phyloP scores from a whole-genome alignment of 1,284 basidiomycete genomes.

The Cryptococcus deneoformans region DNA sequence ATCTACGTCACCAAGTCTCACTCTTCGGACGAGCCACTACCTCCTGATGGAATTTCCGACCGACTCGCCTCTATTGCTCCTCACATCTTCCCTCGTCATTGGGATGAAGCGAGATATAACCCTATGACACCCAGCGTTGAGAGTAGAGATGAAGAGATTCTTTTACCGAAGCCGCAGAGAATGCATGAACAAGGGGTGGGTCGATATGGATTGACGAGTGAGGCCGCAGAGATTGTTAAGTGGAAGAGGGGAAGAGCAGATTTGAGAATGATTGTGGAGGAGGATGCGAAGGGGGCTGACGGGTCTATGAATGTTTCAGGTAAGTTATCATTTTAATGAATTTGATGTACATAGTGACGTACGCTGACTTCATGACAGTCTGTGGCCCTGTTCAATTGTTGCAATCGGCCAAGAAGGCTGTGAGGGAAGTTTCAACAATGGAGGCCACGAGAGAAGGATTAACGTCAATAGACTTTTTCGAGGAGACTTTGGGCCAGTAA shows the following conservation, averaged over 20 bases:
- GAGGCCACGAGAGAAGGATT: slow-evolving; percentile 18
- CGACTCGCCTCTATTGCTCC: neutral
- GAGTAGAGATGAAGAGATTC: slow-evolving; percentile 7
- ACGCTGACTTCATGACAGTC: slow-evolving; percentile 3
- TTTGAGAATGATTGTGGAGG: slow-evolving; percentile 10
- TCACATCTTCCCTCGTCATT: neutral
- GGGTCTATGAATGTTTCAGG: slow-evolving; percentile 17
- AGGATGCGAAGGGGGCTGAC: slow-evolving; percentile 8
- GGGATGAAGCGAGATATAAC: slow-evolving; percentile 14
- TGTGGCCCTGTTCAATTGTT: slow-evolving; percentile 26
- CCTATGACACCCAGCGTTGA: slow-evolving; percentile 8
- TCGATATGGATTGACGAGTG: slow-evolving; percentile 9
- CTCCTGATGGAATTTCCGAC: slow-evolving; percentile 3
- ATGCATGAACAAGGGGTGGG: neutral
- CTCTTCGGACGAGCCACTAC: slow-evolving; percentile 18
- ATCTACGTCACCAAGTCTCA: slow-evolving; percentile 28
- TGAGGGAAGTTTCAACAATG: slow-evolving; percentile 13
- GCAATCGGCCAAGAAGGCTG: slow-evolving; percentile 16
- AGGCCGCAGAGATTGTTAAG: slow-evolving; percentile 6
- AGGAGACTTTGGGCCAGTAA: slow-evolving; percentile 31
- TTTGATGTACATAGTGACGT: neutral
- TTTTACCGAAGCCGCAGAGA: slow-evolving; percentile 1
- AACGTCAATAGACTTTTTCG: slow-evolving; percentile 19
- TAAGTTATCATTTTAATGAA: slow-evolving; percentile 3
- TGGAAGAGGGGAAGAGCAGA: slow-evolving; percentile 22